These are phyloP conservation scores for Chloromonas sp. DNA, from an alignment of 163 green algal genomes.

Conservation along the genomic window DNA sequence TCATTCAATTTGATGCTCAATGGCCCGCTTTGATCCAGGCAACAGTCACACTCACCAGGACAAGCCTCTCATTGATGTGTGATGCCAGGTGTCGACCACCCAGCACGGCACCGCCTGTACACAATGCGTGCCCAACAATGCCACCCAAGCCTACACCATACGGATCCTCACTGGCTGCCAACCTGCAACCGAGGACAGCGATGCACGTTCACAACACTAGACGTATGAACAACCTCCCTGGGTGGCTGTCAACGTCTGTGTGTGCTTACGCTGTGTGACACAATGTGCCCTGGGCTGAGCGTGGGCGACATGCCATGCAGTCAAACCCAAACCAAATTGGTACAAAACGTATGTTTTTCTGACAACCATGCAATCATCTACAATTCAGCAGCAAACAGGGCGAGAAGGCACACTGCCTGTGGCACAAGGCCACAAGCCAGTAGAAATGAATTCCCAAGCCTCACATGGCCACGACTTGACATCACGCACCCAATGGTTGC, in stretches of 20 bases:
- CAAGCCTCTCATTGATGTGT: not conserved
- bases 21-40: too few relatives aligned
- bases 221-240: not conserved
- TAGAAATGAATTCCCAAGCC: too few relatives aligned
- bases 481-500: constrained; percentile 81
- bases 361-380: too few relatives aligned
- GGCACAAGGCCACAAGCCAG: too few relatives aligned
- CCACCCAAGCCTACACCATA: constrained; percentile 86
- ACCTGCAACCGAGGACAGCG: constrained; percentile 27
- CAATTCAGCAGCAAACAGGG: too few relatives aligned
- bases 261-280: too few relatives aligned
- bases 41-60: not conserved
- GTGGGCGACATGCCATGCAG: not conserved
- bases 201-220: not conserved
- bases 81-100: constrained; percentile 78
- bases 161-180: constrained; percentile 70
- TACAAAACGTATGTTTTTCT: too few relatives aligned
- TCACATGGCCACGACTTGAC: too few relatives aligned
- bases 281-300: not conserved
- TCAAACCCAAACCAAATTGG: too few relatives aligned
- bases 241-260: too few relatives aligned
- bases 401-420: too few relatives aligned
- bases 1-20: too few relatives aligned
- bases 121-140: constrained; percentile 86
- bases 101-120: constrained; percentile 88